Percentiles rank a stretch among this genome's conserved stretches.
Conservation (phyloP, 768 basidiomycete species). For the Leccinum aurantiacum region DNA sequence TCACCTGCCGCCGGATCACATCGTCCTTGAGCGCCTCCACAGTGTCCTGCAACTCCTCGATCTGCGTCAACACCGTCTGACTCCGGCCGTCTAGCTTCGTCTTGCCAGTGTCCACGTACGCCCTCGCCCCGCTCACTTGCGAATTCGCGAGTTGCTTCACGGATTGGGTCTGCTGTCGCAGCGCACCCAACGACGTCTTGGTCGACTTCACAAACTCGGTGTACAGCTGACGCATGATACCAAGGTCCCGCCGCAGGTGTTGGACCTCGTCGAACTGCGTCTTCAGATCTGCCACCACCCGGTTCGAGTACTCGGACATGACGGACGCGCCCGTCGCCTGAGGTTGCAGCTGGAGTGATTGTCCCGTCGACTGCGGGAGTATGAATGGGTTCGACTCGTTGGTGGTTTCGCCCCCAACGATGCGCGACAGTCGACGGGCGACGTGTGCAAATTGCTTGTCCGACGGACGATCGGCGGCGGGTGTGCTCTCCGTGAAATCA, state of each 20-base stretch:
- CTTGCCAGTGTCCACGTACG: too few species aligned
- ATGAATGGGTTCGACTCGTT: constrained; percentile 38
- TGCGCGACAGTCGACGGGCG: constrained; percentile 72
- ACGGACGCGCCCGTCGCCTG: constrained; percentile 77
- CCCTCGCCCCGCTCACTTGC: constrained; percentile 81
- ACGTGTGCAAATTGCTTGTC: constrained; percentile 73
- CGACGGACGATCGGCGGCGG: constrained; percentile 63
- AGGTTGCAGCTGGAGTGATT: constrained; percentile 55
- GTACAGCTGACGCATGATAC: constrained; percentile 92
- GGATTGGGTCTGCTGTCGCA: constrained; percentile 81
- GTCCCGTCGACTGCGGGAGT: constrained; percentile 65
- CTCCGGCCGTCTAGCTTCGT: too few species aligned
- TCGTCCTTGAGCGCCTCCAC: too few species aligned
- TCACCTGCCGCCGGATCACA: too few species aligned
- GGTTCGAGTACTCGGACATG: constrained; percentile 67
- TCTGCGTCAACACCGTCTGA: too few species aligned
- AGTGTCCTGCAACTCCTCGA: too few species aligned
- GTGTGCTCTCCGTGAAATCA: constrained; percentile 64
- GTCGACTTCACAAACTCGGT: constrained; percentile 91
- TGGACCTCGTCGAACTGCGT: constrained; percentile 95
- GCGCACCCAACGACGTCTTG: constrained; percentile 74
- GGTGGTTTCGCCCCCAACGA: constrained; percentile 48
- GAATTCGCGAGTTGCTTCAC: constrained; percentile 85
- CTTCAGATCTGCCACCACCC: constrained; percentile 79
- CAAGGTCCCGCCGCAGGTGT: constrained; percentile 89